These are phyloP conservation scores for Dothideomycetidae sp. DNA, from an alignment of 2,329 filamentous ascomycete species.

Conservation along the genomic window DNA sequence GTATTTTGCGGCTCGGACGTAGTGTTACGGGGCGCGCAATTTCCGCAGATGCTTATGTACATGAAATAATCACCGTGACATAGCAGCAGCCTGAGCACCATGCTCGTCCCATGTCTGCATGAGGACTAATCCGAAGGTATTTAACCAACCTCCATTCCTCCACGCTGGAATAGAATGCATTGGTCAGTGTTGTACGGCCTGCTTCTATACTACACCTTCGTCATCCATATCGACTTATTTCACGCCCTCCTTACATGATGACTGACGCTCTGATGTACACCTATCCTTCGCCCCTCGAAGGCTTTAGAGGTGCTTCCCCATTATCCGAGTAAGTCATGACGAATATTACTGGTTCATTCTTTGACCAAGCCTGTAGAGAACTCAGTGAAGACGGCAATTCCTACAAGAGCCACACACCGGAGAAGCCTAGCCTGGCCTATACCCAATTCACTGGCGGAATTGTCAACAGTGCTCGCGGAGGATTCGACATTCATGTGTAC, in stretches of 20 bases:
- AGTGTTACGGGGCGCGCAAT: too few relatives aligned
- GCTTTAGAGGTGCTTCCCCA: slow-evolving; percentile 35
- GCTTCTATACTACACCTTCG: not conserved
- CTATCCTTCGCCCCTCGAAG: slow-evolving; percentile 41
- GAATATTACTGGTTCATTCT: not conserved
- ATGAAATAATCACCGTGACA: too few relatives aligned
- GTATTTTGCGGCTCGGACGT: too few relatives aligned
- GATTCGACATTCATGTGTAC: slow-evolving; percentile 82
- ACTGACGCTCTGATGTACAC: slow-evolving; percentile 38
- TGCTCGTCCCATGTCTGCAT: too few relatives aligned
- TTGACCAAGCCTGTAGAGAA: slow-evolving; percentile 30
- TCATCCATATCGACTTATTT: not conserved
- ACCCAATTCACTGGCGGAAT: slow-evolving; percentile 54
- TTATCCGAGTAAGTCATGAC: slow-evolving; percentile 27
- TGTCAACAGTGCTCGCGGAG: slow-evolving; percentile 50
- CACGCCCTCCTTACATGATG: slow-evolving; percentile 28
- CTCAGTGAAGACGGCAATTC: slow-evolving; percentile 63
- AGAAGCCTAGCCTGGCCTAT: slow-evolving; percentile 51
- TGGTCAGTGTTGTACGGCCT: too few relatives aligned
- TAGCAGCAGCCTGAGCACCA: too few relatives aligned
- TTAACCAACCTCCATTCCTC: too few relatives aligned
- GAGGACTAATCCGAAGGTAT: too few relatives aligned
- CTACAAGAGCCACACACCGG: slow-evolving; percentile 49
- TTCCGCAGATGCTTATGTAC: too few relatives aligned
- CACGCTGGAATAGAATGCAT: too few relatives aligned